Percentiles rank a stretch among this genome's conserved stretches.
These are phyloP conservation scores for Sanguinoderma infundibulare DNA, from an alignment of 1,284 basidiomycete species.

Conservation along the genomic window DNA sequence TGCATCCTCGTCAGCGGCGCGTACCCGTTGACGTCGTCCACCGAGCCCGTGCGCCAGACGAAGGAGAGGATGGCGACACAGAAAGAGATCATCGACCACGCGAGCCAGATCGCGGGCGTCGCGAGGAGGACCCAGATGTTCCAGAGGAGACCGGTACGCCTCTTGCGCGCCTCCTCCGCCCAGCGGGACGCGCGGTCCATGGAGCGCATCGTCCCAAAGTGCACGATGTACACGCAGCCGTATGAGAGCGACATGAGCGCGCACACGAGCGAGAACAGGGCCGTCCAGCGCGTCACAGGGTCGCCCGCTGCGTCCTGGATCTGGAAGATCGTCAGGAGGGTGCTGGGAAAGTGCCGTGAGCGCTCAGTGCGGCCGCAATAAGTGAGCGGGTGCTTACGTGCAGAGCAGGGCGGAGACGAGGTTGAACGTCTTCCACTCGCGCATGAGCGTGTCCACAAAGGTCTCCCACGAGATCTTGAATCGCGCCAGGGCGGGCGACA, in stretches of 20 bases:
- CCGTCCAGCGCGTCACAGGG: slow-evolving; percentile 67
- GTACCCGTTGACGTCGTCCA: slow-evolving; percentile 43
- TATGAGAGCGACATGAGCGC: slow-evolving; percentile 76
- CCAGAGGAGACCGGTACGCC: slow-evolving; percentile 71
- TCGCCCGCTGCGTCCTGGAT: slow-evolving; percentile 60
- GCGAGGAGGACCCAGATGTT: slow-evolving; percentile 82
- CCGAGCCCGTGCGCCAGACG: slow-evolving; percentile 72
- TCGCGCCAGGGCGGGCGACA: slow-evolving; percentile 61
- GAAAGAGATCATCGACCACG: slow-evolving; percentile 79
- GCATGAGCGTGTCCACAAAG: slow-evolving; percentile 70
- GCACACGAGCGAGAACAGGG: slow-evolving; percentile 68
- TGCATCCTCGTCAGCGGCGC: slow-evolving; percentile 33
- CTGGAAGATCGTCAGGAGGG: slow-evolving; percentile 78
- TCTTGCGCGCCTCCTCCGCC: slow-evolving; percentile 78
- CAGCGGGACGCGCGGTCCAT: slow-evolving; percentile 78
- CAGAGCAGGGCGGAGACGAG: slow-evolving; percentile 72
- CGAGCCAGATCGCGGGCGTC: slow-evolving; percentile 75
- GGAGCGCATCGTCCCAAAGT: slow-evolving; percentile 78
- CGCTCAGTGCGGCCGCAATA: background rate
- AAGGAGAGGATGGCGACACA: slow-evolving; percentile 69
- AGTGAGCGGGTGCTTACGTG: slow-evolving; percentile 51
- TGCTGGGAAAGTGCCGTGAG: slow-evolving; percentile 46
- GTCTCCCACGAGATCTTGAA: slow-evolving; percentile 77
- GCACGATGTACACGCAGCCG: slow-evolving; percentile 77
- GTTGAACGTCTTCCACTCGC: slow-evolving; percentile 81